phyloP scores from a whole-genome alignment of 2,329 filamentous ascomycete species.

The Cladosporium velox region DNA sequence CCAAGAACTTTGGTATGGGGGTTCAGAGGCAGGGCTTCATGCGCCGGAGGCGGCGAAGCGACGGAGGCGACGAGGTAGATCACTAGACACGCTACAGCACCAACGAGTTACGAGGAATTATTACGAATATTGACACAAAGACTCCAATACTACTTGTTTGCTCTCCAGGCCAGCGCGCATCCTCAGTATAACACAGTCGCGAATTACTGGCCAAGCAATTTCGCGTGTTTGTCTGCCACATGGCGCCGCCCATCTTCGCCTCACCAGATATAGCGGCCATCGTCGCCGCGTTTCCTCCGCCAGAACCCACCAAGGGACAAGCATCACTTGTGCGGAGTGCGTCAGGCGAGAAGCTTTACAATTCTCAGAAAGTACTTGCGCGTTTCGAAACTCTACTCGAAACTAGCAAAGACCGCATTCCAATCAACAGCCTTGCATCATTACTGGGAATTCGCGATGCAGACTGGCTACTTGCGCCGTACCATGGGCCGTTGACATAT shows the following conservation, averaged over 20 bases:
- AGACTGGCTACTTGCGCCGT: conserved; percentile 20
- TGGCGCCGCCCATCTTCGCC: conserved; percentile 32
- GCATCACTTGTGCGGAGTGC: conserved; percentile 29
- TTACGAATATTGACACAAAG: neutral
- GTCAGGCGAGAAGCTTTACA: conserved; percentile 28
- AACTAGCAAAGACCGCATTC: conserved; percentile 23
- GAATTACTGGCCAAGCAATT: conserved; percentile 13
- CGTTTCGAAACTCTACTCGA: conserved; percentile 23
- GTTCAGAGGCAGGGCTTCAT: neutral
- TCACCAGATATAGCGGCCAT: conserved; percentile 32
- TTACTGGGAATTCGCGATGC: conserved; percentile 23
- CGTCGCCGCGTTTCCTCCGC: conserved; percentile 30
- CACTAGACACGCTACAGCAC: neutral
- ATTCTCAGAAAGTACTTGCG: conserved; percentile 23
- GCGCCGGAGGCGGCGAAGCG: neutral
- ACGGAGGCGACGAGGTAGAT: neutral
- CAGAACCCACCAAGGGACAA: conserved; percentile 24
- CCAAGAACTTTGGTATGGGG: conserved; percentile 7
- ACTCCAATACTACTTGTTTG: neutral
- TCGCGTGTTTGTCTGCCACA: conserved; percentile 19
- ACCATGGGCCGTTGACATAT: conserved; percentile 17
- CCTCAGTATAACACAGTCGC: neutral
- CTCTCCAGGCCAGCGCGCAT: neutral
- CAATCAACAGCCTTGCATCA: conserved; percentile 23
- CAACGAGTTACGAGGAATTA: neutral